These are phyloP conservation scores for Pythium apleroticum DNA, from an alignment of 352 stramenopile species.

Conservation along the genomic window DNA sequence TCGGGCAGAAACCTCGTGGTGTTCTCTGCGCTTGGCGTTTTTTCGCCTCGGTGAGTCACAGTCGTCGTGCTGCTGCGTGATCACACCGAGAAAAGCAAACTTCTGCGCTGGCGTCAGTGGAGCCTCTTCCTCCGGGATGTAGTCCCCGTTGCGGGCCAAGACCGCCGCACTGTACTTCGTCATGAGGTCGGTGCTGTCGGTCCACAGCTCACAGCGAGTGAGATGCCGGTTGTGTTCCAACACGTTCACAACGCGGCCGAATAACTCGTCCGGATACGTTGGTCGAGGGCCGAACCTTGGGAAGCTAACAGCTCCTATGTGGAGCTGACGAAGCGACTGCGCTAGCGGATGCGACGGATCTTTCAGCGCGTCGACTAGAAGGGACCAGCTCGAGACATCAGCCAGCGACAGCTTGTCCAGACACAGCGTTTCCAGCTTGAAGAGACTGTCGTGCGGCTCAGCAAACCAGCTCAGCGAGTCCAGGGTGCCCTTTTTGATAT, in stretches of 20 bases:
- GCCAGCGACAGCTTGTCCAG: not conserved
- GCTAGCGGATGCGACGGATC: slow-evolving; percentile 6
- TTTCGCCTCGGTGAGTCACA: not conserved
- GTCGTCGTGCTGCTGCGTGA: not conserved
- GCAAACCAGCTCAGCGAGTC: slow-evolving; percentile 5
- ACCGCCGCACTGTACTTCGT: slow-evolving; percentile 8
- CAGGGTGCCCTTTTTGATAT: not conserved
- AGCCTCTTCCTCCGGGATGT: slow-evolving; percentile 6
- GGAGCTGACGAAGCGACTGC: slow-evolving; percentile 9
- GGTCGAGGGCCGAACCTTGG: not conserved
- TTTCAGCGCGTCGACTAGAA: not conserved
- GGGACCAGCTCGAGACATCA: not conserved
- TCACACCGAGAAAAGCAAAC: slow-evolving; percentile 16
- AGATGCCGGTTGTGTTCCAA: slow-evolving; percentile 14
- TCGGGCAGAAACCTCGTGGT: not conserved
- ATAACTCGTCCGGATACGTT: not conserved
- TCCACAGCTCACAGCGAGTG: slow-evolving; percentile 3
- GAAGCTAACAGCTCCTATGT: not conserved
- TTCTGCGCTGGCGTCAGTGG: not conserved
- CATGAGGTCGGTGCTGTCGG: not conserved
- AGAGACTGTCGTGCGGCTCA: not conserved
- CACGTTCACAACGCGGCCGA: not conserved
- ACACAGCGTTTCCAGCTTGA: slow-evolving; percentile 9
- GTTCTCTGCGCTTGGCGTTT: not conserved
- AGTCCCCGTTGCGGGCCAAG: slow-evolving; percentile 9